These are phyloP conservation scores for Neurospora sp. DNA, from an alignment of 495 filamentous ascomycete genomes.

Conservation along the genomic window DNA sequence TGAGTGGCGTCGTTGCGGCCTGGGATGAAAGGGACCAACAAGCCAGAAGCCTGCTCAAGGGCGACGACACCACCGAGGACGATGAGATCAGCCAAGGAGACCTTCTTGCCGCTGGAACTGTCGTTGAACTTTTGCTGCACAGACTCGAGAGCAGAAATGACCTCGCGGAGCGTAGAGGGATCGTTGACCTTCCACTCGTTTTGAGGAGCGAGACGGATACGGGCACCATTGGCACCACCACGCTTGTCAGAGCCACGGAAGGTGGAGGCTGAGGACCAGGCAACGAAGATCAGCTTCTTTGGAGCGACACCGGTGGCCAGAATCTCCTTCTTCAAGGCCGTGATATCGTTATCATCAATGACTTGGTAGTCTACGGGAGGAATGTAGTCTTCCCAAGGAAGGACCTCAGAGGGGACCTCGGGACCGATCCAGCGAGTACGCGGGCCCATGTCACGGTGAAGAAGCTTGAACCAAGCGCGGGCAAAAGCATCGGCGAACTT, in stretches of 20 bases:
- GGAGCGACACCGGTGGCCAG: conserved; percentile 45
- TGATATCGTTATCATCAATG: conserved; percentile 47
- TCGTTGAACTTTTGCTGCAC: conserved; percentile 53
- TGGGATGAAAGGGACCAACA: conserved; percentile 35
- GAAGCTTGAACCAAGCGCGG: conserved; percentile 68
- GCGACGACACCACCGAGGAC: conserved; percentile 58
- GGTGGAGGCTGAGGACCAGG: conserved; percentile 60
- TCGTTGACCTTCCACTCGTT: conserved; percentile 61
- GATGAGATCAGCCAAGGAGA: conserved; percentile 63
- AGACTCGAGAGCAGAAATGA: conserved; percentile 46
- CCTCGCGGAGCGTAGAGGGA: conserved; percentile 46
- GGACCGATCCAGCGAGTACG: conserved; percentile 57
- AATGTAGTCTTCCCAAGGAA: conserved; percentile 58
- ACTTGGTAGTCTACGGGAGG: conserved; percentile 44
- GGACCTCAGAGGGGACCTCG: conserved; percentile 52
- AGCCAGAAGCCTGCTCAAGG: conserved; percentile 55
- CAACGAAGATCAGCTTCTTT: conserved; percentile 45
- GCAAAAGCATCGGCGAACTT: conserved; percentile 55
- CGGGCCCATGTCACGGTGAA: conserved; percentile 65
- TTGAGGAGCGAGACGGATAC: conserved; percentile 60
- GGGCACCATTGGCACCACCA: conserved; percentile 64
- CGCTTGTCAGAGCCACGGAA: conserved; percentile 71
- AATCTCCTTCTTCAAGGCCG: conserved; percentile 53
- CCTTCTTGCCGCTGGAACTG: conserved; percentile 52
- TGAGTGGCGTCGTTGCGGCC: conserved; percentile 42